Percentiles rank a stretch among this genome's conserved stretches.
Conservation (phyloP, 305 asterid genomes). For the Andrographis paniculata region DNA sequence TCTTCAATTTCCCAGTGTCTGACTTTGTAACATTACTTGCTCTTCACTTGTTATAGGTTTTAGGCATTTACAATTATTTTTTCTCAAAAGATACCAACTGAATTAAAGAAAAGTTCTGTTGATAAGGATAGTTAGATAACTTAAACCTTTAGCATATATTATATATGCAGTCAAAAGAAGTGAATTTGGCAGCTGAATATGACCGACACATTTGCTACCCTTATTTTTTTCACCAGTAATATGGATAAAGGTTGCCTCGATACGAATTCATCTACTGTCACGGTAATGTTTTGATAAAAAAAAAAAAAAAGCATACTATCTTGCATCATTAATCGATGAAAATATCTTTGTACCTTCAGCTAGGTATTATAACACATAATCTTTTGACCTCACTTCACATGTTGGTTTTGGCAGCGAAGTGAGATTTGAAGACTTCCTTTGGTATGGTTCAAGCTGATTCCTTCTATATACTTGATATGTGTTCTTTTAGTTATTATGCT, state of each 20-base stretch:
- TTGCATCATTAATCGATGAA: background rate
- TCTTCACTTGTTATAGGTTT: constrained; percentile 3
- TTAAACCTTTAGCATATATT: too few species aligned
- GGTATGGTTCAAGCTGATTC: constrained; percentile 39
- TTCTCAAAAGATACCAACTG: too few species aligned
- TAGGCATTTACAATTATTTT: background rate
- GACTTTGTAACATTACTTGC: background rate
- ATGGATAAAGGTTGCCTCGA: too few species aligned
- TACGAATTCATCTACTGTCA: too few species aligned
- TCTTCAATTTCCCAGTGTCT: constrained; percentile 9
- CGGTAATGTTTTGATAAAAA: too few species aligned
- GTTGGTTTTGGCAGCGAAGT: constrained; percentile 62
- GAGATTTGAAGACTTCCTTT: constrained; percentile 79
- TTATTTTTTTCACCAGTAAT: too few species aligned
- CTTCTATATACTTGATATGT: constrained; percentile 6
- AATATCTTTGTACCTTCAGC: constrained; percentile 3
- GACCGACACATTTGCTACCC: too few species aligned
- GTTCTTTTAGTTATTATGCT: background rate
- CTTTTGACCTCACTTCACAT: constrained; percentile 19
- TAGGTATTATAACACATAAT: constrained; percentile 10
- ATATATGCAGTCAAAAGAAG: too few species aligned
- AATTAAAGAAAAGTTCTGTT: too few species aligned
- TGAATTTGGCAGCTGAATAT: too few species aligned
- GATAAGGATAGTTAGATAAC: too few species aligned
- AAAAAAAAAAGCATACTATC: background rate